A percentile compares a stretch with the other conserved stretches of the same genome.
Evolutionary conservation across 129 eudicot genomes (phyloP).

Genomic region (Artemisia argyi): DNA sequence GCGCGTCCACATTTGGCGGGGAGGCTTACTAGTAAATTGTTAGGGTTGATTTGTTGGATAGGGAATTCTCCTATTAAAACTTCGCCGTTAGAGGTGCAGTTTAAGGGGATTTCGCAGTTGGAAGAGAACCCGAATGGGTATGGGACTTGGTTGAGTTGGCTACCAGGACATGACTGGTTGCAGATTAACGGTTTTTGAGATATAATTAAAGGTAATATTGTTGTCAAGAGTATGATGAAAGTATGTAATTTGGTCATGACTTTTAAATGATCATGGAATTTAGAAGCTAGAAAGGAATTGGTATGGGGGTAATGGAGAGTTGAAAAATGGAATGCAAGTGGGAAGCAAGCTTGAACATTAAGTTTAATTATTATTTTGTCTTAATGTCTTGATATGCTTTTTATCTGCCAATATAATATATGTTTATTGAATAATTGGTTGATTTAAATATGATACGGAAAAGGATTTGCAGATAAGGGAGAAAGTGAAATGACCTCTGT

Average conservation of each 20-base stretch:
- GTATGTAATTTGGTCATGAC: constrained; percentile 16
- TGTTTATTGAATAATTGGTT: no score
- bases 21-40: constrained; percentile 47
- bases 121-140: constrained; percentile 73
- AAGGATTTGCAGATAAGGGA: no score
- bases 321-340: neutral
- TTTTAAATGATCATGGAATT: constrained; percentile 6
- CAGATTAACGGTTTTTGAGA: constrained; percentile 31
- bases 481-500: no score
- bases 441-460: no score
- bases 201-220: constrained; percentile 6
- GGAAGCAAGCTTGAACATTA: constrained; percentile 18
- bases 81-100: constrained; percentile 47
- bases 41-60: constrained; percentile 30
- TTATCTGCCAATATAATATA: neutral
- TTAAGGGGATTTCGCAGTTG: constrained; percentile 56
- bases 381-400: neutral
- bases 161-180: constrained; percentile 39
- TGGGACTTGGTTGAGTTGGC: constrained; percentile 20
- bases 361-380: neutral
- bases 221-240: constrained; percentile 16
- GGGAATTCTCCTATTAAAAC: constrained; percentile 42
- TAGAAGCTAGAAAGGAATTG: neutral
- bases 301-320: neutral
- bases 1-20: constrained; percentile 62